These are phyloP conservation scores for Lichtheimia corymbifera DNA, from an alignment of 371 early-diverging fungal genomes.

Conservation along the genomic window DNA sequence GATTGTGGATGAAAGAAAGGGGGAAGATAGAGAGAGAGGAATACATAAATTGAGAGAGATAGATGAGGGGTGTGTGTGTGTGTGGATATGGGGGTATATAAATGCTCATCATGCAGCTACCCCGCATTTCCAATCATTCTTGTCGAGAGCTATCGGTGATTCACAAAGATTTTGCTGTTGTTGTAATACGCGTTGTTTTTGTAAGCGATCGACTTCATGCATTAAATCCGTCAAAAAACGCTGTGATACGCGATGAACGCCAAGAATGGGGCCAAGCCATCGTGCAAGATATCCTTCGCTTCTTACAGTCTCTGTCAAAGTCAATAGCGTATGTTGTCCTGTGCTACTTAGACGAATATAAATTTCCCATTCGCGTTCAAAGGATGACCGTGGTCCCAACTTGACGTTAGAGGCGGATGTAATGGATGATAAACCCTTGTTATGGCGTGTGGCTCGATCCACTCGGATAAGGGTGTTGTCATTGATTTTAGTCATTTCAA, in stretches of 20 bases:
- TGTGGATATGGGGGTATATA: background rate
- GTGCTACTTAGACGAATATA: constrained; percentile 5
- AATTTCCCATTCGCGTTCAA: constrained; percentile 24
- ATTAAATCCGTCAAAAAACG: constrained; percentile 19
- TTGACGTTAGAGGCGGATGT: background rate
- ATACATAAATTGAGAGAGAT: background rate
- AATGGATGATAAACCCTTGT: background rate
- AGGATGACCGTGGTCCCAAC: constrained; percentile 10
- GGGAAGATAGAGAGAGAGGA: background rate
- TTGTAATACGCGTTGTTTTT: constrained; percentile 15
- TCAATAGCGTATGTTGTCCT: constrained; percentile 6
- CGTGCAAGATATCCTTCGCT: constrained; percentile 21
- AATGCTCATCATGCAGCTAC: no score
- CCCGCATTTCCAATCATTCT: background rate
- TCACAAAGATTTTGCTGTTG: constrained; percentile 11
- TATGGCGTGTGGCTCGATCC: constrained; percentile 15
- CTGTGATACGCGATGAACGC: constrained; percentile 22
- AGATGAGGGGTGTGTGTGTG: background rate
- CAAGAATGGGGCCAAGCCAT: constrained; percentile 24
- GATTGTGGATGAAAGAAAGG: constrained; percentile 1
- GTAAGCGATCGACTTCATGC: constrained; percentile 19
- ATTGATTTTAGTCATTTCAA: constrained; percentile 14
- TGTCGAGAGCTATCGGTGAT: constrained; percentile 9
- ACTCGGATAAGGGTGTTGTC: constrained; percentile 8
- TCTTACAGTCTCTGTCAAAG: constrained; percentile 18